phyloP scores from a whole-genome alignment of 768 basidiomycete species.

The Suillus americanus region DNA sequence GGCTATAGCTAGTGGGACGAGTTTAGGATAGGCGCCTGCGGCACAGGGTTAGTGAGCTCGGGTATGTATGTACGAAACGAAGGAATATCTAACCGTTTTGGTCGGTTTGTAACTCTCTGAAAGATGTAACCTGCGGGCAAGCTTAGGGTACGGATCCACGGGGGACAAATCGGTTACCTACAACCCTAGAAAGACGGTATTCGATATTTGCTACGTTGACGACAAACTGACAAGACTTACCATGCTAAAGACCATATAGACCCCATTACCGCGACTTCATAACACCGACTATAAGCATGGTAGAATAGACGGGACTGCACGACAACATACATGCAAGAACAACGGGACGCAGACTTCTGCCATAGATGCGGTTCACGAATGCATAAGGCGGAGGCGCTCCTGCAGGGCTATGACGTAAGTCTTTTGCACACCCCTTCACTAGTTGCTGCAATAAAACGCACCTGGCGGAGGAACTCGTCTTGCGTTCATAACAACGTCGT shows the following conservation, averaged over 20 bases:
- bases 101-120: conserved; percentile 51
- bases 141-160: neutral
- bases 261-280: conserved; percentile 40
- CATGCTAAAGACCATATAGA: conserved; percentile 62
- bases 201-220: neutral
- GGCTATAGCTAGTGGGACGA: conserved; percentile 56
- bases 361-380: conserved; percentile 57
- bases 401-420: conserved; percentile 21
- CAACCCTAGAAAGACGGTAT: conserved; percentile 18
- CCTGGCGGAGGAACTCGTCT: conserved; percentile 16
- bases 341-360: conserved; percentile 59
- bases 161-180: conserved; percentile 10
- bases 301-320: conserved; percentile 4
- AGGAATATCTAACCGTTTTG: conserved; percentile 42
- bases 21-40: conserved; percentile 41
- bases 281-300: conserved; percentile 1
- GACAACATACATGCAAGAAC: conserved; percentile 43
- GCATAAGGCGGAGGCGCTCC: conserved; percentile 56
- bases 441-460: neutral
- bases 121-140: conserved; percentile 54
- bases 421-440: neutral
- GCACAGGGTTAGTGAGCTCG: neutral
- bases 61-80: neutral
- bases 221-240: conserved; percentile 41
- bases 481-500: conserved; percentile 13